A percentile compares a stretch with the other conserved stretches of the same genome.
Evolutionary conservation across 108 stramenopile species (phyloP).

Genomic region (Phaeodactylum tricornutum): DNA sequence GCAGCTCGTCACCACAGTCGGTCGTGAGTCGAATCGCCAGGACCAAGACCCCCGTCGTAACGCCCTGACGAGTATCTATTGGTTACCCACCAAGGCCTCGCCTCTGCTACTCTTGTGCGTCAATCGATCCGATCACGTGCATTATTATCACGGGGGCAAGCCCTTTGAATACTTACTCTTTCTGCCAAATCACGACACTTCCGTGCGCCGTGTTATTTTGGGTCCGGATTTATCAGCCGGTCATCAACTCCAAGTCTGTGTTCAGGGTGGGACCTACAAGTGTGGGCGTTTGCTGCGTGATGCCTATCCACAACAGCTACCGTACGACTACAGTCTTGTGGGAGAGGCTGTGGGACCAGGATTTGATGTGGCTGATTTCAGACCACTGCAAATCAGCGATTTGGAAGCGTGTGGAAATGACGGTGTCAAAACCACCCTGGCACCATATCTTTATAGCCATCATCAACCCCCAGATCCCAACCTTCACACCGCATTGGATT

Average conservation of each 20-base stretch:
- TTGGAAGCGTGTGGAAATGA: too few species aligned
- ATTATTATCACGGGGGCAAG: conserved; percentile 15
- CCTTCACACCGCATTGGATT: too few species aligned
- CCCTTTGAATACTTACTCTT: conserved; percentile 11
- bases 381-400: too few species aligned
- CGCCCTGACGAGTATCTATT: conserved; percentile 13
- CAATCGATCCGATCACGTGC: conserved; percentile 16
- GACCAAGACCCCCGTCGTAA: conserved; percentile 10
- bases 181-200: conserved; percentile 6
- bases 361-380: conserved; percentile 33
- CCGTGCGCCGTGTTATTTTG: neutral
- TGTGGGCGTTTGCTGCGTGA: conserved; percentile 6
- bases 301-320: too few species aligned
- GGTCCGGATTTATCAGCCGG: conserved; percentile 11
- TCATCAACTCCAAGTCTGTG: conserved; percentile 7
- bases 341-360: conserved; percentile 28
- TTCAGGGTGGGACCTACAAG: conserved; percentile 14
- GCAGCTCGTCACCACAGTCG: conserved; percentile 7
- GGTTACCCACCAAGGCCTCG: conserved; percentile 9
- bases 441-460: too few species aligned
- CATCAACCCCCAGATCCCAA: too few species aligned
- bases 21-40: conserved; percentile 1
- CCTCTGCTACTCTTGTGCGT: neutral
- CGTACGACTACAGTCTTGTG: conserved; percentile 14
- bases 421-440: too few species aligned